Percentiles rank a stretch among this genome's conserved stretches.
These are phyloP conservation scores for Nadsonia fulvescens DNA, from an alignment of 805 yeast genomes.

Conservation along the genomic window DNA sequence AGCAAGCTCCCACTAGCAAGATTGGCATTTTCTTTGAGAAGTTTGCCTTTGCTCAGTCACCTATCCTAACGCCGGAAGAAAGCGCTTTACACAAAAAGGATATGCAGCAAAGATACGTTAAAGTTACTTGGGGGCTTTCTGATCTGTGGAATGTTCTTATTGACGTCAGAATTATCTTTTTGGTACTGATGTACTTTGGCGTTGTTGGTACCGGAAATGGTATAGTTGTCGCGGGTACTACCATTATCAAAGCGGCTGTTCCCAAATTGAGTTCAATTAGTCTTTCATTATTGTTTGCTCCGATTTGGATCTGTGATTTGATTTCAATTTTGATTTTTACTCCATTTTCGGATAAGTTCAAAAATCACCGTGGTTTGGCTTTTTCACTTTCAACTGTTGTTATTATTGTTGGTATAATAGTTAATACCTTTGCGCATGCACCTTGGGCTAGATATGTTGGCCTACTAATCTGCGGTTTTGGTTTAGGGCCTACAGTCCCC, in stretches of 20 bases:
- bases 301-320: slow-evolving; percentile 77
- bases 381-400: slow-evolving; percentile 46
- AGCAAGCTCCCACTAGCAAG: too few relatives aligned
- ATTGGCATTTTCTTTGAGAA: too few relatives aligned
- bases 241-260: slow-evolving; percentile 48
- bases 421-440: slow-evolving; percentile 56
- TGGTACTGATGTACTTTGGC: slow-evolving; percentile 77
- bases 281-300: slow-evolving; percentile 65
- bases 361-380: slow-evolving; percentile 37
- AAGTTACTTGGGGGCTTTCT: slow-evolving; percentile 35
- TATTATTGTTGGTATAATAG: slow-evolving; percentile 57
- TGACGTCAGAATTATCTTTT: slow-evolving; percentile 63
- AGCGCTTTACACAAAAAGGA: slow-evolving; percentile 38
- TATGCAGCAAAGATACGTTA: slow-evolving; percentile 32
- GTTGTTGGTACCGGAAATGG: slow-evolving; percentile 88
- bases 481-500: slow-evolving; percentile 84
- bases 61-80: slow-evolving; percentile 38
- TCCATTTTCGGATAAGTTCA: slow-evolving; percentile 60
- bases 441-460: slow-evolving; percentile 72
- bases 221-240: slow-evolving; percentile 67
- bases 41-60: slow-evolving; percentile 5
- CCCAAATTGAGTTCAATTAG: slow-evolving; percentile 45
- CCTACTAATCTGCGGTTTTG: slow-evolving; percentile 64
- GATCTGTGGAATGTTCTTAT: slow-evolving; percentile 37
- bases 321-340: slow-evolving; percentile 58